These are phyloP conservation scores for Nissolia schottii DNA, from an alignment of 306 rosid species.

Conservation along the genomic window DNA sequence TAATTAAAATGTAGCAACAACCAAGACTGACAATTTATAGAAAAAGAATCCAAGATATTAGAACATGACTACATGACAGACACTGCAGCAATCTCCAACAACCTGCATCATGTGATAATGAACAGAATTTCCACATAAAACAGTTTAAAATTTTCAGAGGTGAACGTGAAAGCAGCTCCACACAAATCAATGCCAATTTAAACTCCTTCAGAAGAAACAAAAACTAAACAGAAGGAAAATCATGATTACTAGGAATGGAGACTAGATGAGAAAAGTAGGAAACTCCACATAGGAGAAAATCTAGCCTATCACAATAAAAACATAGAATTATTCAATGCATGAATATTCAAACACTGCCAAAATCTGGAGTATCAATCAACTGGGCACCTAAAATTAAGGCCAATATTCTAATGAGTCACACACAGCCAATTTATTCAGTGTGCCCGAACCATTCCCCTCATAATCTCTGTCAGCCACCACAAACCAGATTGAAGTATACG, in stretches of 20 bases:
- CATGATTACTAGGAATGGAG: neutral
- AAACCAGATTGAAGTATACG: slow-evolving; percentile 35
- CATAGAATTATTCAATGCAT: slow-evolving; percentile 10
- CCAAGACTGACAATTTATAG: neutral
- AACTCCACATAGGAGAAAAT: neutral
- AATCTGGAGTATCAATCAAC: slow-evolving; percentile 28
- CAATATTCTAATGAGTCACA: slow-evolving; percentile 22
- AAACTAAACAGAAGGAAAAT: neutral
- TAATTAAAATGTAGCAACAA: neutral
- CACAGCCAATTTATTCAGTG: slow-evolving; percentile 36
- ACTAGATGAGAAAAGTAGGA: neutral
- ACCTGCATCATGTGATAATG: neutral
- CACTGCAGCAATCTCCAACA: neutral
- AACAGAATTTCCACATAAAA: neutral
- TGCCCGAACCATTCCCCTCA: slow-evolving; percentile 48
- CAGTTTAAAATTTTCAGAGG: neutral
- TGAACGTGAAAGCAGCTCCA: neutral
- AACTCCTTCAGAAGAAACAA: neutral
- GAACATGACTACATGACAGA: neutral
- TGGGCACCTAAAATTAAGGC: slow-evolving; percentile 32
- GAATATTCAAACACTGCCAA: slow-evolving; percentile 21
- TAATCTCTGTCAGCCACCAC: slow-evolving; percentile 49
- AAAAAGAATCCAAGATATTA: neutral
- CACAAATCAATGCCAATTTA: neutral
- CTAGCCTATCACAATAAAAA: slow-evolving; percentile 2